Evolutionary conservation across 306 rosid species (phyloP).

Genomic region (Malus fusca): DNA sequence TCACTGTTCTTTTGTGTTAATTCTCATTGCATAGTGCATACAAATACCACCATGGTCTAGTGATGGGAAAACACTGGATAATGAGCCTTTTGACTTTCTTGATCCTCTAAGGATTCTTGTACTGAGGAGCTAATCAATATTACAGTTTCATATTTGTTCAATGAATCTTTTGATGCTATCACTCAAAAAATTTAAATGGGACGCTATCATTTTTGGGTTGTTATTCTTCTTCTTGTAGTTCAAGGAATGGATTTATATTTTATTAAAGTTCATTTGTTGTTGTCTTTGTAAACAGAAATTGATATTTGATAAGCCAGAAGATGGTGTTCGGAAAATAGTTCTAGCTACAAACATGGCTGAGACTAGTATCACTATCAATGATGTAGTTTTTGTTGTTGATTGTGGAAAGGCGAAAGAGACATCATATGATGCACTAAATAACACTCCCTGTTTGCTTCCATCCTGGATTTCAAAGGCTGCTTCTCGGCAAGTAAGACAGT

Average conservation of each 20-base stretch:
- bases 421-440: slow-evolving; percentile 60
- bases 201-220: neutral
- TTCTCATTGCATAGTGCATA: neutral
- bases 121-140: neutral
- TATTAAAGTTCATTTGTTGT: neutral
- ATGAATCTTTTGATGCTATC: neutral
- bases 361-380: slow-evolving; percentile 59
- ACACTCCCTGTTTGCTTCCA: slow-evolving; percentile 61
- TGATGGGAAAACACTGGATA: neutral
- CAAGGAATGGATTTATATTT: neutral
- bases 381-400: slow-evolving; percentile 55
- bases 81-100: neutral
- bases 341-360: slow-evolving; percentile 67
- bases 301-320: slow-evolving; percentile 48
- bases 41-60: neutral
- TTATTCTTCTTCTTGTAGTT: neutral
- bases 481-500: slow-evolving; percentile 42
- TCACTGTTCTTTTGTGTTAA: neutral
- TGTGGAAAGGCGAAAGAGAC: slow-evolving; percentile 63
- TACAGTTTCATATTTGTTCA: neutral
- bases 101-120: neutral
- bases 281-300: slow-evolving; percentile 31
- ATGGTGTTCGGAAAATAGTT: slow-evolving; percentile 48
- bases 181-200: neutral
- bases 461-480: slow-evolving; percentile 65